Conservation (phyloP, 1,284 basidiomycete species). For the Kwoniella shivajii region DNA sequence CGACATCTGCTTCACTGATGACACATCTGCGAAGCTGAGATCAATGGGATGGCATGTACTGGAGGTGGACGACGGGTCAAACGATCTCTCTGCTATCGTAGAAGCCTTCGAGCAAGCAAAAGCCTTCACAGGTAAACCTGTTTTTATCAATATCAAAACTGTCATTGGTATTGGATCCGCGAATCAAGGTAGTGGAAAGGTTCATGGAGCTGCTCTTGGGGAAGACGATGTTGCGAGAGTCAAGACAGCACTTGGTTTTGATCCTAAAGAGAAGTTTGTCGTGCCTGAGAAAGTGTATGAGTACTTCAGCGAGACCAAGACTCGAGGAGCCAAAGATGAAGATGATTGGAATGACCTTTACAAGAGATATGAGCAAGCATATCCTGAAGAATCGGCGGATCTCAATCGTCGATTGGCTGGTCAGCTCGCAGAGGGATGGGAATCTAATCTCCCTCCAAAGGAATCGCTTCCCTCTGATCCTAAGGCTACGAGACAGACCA, state of each 20-base stretch:
- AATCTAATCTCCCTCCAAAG: conserved; percentile 34
- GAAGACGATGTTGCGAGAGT: conserved; percentile 45
- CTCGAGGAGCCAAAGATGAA: conserved; percentile 34
- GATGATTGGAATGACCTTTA: conserved; percentile 41
- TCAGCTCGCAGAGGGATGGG: conserved; percentile 34
- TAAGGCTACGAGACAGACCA: conserved; percentile 42
- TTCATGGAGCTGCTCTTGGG: conserved; percentile 46
- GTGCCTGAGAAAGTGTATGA: conserved; percentile 39
- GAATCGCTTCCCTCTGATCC: conserved; percentile 33
- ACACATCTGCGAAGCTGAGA: conserved; percentile 48
- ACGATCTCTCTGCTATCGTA: conserved; percentile 44
- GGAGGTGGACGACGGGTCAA: conserved; percentile 46
- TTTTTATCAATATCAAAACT: conserved; percentile 47
- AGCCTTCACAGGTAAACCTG: conserved; percentile 43
- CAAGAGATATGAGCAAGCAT: conserved; percentile 30
- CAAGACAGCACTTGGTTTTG: conserved; percentile 44
- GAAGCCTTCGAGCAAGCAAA: conserved; percentile 43
- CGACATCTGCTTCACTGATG: conserved; percentile 50
- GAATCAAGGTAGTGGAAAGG: conserved; percentile 37
- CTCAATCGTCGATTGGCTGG: conserved; percentile 37
- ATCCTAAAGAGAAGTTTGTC: conserved; percentile 38
- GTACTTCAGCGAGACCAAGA: conserved; percentile 38
- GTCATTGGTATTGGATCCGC: conserved; percentile 47
- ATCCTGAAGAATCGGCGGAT: conserved; percentile 36
- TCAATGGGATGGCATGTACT: conserved; percentile 50